Evolutionary conservation across 2,329 filamentous ascomycete species (phyloP).

Genomic region (Chalara sp.): DNA sequence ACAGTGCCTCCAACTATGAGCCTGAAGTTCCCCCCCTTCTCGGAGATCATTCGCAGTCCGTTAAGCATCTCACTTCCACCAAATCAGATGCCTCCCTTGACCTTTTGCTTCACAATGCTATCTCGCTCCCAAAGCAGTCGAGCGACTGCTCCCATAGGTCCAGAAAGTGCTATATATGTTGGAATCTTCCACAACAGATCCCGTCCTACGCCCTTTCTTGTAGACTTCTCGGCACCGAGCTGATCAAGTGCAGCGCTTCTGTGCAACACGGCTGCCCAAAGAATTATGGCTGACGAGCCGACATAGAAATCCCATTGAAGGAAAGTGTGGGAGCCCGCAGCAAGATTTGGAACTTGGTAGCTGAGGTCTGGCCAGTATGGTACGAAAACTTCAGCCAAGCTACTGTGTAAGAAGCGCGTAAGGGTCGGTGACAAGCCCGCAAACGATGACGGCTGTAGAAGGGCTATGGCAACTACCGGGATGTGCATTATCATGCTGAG

Average conservation of each 20-base stretch:
- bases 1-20: too few relatives aligned
- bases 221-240: neutral
- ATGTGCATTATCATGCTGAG: slow-evolving; percentile 33
- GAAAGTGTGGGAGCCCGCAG: slow-evolving; percentile 36
- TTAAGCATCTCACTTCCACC: too few relatives aligned
- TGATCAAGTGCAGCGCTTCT: slow-evolving; percentile 19
- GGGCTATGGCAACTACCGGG: slow-evolving; percentile 32
- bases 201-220: neutral
- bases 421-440: slow-evolving; percentile 28
- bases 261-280: slow-evolving; percentile 37
- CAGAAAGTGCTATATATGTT: slow-evolving; percentile 30
- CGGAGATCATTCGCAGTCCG: too few relatives aligned
- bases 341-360: slow-evolving; percentile 9
- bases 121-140: slow-evolving; percentile 44
- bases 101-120: slow-evolving; percentile 2
- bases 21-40: too few relatives aligned
- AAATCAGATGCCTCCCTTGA: neutral
- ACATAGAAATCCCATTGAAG: slow-evolving; percentile 42
- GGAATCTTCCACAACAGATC: slow-evolving; percentile 29
- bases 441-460: slow-evolving; percentile 31
- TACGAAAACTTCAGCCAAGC: slow-evolving; percentile 32
- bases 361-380: slow-evolving; percentile 29
- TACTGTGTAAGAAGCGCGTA: slow-evolving; percentile 23
- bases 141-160: slow-evolving; percentile 37
- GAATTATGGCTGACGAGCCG: slow-evolving; percentile 33